Percentiles rank a stretch among this genome's conserved stretches.
These are phyloP conservation scores for Beauveria sp. DNA, from an alignment of 2,329 filamentous ascomycete species.

Conservation along the genomic window DNA sequence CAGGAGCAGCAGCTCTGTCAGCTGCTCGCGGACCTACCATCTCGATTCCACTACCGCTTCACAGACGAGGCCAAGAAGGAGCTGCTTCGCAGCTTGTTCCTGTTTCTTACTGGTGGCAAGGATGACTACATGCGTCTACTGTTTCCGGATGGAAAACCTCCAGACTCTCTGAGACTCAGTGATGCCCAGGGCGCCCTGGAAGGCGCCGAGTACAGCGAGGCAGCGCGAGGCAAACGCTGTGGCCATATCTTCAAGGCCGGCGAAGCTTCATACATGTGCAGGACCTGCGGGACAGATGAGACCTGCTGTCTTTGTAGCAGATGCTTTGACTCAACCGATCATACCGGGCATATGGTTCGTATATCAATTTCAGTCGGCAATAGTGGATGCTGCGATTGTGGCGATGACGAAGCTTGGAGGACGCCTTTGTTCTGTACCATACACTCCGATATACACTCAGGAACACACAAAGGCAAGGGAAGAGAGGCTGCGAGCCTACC, in stretches of 20 bases:
- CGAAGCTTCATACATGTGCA: conserved; percentile 89
- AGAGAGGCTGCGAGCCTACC: conserved; percentile 55
- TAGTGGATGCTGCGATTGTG: conserved; percentile 94
- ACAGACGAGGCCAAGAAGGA: conserved; percentile 60
- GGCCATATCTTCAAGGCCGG: conserved; percentile 95
- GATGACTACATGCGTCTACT: conserved; percentile 68
- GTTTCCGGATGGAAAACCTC: conserved; percentile 68
- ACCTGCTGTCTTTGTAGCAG: conserved; percentile 91
- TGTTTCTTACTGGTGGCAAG: conserved; percentile 71
- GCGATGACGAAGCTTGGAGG: conserved; percentile 90
- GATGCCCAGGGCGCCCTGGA: conserved; percentile 88
- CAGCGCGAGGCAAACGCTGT: conserved; percentile 85
- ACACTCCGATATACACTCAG: conserved; percentile 58
- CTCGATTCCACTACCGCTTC: conserved; percentile 67
- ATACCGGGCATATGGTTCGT: conserved; percentile 85
- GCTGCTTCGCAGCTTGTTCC: conserved; percentile 75
- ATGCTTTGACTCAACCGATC: conserved; percentile 93
- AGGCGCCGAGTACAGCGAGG: conserved; percentile 89
- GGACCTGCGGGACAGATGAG: conserved; percentile 88
- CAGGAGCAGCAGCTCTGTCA: conserved; percentile 78
- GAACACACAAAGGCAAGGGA: conserved; percentile 53
- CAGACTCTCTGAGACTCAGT: conserved; percentile 64
- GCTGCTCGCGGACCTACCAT: conserved; percentile 71
- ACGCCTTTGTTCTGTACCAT: conserved; percentile 86
- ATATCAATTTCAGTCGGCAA: conserved; percentile 85